Percentiles rank a stretch among this genome's conserved stretches.
These are phyloP conservation scores for Neonectria hederae DNA, from an alignment of 2,329 filamentous ascomycete genomes.

Conservation along the genomic window DNA sequence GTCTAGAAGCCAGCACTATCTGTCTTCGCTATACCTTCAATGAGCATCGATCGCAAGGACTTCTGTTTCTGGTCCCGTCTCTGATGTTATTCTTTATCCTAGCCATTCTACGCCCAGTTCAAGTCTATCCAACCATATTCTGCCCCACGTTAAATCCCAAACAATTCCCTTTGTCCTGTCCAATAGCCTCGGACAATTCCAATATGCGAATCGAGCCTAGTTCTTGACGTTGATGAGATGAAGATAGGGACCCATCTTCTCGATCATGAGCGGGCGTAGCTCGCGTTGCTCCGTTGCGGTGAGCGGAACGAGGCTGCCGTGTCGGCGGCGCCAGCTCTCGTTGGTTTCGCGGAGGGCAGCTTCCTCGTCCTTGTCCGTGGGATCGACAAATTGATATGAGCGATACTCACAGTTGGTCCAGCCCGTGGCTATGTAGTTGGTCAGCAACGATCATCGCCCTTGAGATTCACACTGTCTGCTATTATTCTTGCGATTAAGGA, in stretches of 20 bases:
- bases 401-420: slow-evolving; percentile 81
- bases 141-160: not conserved
- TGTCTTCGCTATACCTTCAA: slow-evolving; percentile 3
- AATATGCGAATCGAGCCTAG: not conserved
- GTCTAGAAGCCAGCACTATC: not conserved
- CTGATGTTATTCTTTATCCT: not conserved
- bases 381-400: slow-evolving; percentile 70
- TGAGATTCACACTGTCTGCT: not conserved
- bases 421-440: slow-evolving; percentile 65
- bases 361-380: slow-evolving; percentile 58
- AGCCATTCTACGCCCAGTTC: slow-evolving; percentile 3
- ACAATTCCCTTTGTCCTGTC: not conserved
- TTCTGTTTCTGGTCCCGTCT: slow-evolving; percentile 7
- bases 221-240: slow-evolving; percentile 39
- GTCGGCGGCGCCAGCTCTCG: slow-evolving; percentile 57
- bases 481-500: not conserved
- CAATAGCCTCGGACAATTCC: too few relatives aligned
- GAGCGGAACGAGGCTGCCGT: slow-evolving; percentile 52
- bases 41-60: not conserved
- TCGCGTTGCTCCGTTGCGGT: slow-evolving; percentile 59
- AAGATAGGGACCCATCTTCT: slow-evolving; percentile 49
- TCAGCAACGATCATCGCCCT: slow-evolving; percentile 15
- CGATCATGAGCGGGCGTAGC: slow-evolving; percentile 51
- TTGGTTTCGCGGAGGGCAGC: slow-evolving; percentile 60
- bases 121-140: not conserved